phyloP scores from a whole-genome alignment of 1,284 basidiomycete species.

The Cryptococcus sp. region DNA sequence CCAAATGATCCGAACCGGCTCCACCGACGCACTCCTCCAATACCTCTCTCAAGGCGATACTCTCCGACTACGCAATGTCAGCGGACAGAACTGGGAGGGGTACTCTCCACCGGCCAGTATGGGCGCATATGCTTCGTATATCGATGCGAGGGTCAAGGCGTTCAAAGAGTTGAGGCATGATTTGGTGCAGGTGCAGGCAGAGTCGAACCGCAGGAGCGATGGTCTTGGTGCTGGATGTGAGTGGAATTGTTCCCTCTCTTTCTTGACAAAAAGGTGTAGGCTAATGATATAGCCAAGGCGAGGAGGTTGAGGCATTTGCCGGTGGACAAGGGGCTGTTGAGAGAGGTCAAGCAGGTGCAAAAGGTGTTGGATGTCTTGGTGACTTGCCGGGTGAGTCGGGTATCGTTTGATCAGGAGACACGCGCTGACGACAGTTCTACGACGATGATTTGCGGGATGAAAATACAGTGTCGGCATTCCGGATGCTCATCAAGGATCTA shows the following conservation, averaged over 20 bases:
- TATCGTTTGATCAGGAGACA: constrained; percentile 1
- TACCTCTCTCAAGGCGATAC: constrained; percentile 75
- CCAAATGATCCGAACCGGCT: constrained; percentile 88
- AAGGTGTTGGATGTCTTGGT: constrained; percentile 79
- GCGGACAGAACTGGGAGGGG: constrained; percentile 53
- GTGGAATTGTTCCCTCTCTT: constrained; percentile 5
- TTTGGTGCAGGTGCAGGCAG: constrained; percentile 80
- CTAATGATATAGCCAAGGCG: constrained; percentile 31
- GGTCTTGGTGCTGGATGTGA: constrained; percentile 41
- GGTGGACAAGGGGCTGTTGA: constrained; percentile 89
- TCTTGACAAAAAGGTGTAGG: not conserved
- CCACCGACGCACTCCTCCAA: constrained; percentile 82
- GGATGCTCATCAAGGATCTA: constrained; percentile 96
- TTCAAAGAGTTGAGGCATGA: constrained; percentile 92
- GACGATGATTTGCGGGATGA: constrained; percentile 89
- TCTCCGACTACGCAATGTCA: constrained; percentile 71
- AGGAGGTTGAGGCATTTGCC: constrained; percentile 83
- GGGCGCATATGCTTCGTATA: constrained; percentile 78
- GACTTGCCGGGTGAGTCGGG: constrained; percentile 72
- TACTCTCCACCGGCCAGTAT: constrained; percentile 81
- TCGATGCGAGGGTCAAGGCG: constrained; percentile 81
- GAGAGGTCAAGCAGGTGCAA: constrained; percentile 89
- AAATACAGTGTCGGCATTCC: constrained; percentile 77
- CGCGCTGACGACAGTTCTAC: constrained; percentile 93
- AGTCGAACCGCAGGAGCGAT: constrained; percentile 65